A percentile compares a stretch with the other conserved stretches of the same genome.
These are phyloP conservation scores for Leishmania arabica DNA, from an alignment of 208 protist species.

Conservation along the genomic window DNA sequence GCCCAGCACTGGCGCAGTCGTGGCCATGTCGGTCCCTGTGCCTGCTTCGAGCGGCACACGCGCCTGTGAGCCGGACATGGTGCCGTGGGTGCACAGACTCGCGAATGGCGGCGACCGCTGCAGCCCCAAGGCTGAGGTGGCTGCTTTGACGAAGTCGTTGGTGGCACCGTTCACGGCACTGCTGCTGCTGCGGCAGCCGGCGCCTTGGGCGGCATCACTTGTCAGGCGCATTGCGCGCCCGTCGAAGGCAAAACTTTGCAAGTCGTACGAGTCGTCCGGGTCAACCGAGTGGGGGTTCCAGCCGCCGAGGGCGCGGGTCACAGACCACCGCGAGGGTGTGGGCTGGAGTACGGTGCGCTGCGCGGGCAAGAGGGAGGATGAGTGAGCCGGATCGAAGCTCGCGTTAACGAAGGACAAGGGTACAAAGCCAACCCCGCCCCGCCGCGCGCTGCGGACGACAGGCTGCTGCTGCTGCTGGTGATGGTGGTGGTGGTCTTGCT, in stretches of 20 bases:
- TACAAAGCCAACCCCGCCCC: constrained; percentile 13
- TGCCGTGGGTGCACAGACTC: neutral
- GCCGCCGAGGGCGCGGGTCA: neutral
- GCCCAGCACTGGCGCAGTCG: neutral
- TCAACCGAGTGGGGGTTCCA: constrained; percentile 6
- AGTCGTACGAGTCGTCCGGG: constrained; percentile 11
- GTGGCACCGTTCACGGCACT: constrained; percentile 7
- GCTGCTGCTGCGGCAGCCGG: neutral
- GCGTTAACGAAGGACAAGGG: constrained; percentile 13
- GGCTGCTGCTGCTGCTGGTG: neutral
- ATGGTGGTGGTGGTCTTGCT: neutral
- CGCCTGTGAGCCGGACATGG: neutral
- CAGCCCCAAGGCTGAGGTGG: neutral
- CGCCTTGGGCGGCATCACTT: neutral
- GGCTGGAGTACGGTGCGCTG: constrained; percentile 2
- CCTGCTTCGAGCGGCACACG: neutral
- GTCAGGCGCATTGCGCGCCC: constrained; percentile 15
- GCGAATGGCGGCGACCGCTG: neutral
- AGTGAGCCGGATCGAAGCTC: neutral
- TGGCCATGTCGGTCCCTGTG: neutral
- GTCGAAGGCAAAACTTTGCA: constrained; percentile 20
- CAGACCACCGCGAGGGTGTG: neutral
- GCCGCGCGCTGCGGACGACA: neutral
- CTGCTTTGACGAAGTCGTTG: constrained; percentile 17
- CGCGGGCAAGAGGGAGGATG: neutral